Evolutionary conservation across 352 stramenopile species (phyloP).

Genomic region (Elongisporangium prolatum): DNA sequence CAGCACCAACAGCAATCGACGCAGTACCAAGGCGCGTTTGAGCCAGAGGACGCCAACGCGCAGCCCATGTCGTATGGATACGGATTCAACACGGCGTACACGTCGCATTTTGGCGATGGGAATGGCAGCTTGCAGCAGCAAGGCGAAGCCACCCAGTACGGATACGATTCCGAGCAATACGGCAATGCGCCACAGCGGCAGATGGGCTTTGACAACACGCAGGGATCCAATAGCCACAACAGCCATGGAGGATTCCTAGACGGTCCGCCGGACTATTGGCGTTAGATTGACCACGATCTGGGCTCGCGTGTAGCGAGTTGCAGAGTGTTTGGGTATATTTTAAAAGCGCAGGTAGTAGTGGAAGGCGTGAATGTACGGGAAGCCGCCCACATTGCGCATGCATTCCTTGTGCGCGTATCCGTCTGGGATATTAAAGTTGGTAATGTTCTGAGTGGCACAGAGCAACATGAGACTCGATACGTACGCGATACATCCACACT

Average conservation of each 20-base stretch:
- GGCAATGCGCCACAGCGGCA: constrained; percentile 21
- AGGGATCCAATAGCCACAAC: constrained; percentile 18
- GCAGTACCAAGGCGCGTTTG: constrained; percentile 48
- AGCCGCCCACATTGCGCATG: constrained; percentile 50
- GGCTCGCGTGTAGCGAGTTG: background rate
- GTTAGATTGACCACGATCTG: constrained; percentile 22
- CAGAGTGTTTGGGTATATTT: background rate
- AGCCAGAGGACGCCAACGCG: constrained; percentile 52
- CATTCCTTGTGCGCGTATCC: constrained; percentile 59
- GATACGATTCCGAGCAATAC: constrained; percentile 61
- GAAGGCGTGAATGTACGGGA: constrained; percentile 77
- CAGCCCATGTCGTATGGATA: constrained; percentile 21
- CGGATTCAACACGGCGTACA: constrained; percentile 16
- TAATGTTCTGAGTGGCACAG: constrained; percentile 15
- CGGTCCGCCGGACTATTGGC: constrained; percentile 50
- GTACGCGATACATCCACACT: no score
- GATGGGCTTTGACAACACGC: constrained; percentile 28
- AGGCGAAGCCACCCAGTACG: background rate
- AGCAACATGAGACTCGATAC: background rate
- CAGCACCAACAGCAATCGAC: constrained; percentile 31
- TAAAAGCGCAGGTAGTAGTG: constrained; percentile 72
- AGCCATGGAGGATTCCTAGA: constrained; percentile 34
- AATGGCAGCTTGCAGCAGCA: constrained; percentile 9
- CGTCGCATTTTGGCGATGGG: constrained; percentile 21
- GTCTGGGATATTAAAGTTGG: constrained; percentile 45